Conservation (phyloP, 441 rosid species). For the Monsonia emarginata region DNA sequence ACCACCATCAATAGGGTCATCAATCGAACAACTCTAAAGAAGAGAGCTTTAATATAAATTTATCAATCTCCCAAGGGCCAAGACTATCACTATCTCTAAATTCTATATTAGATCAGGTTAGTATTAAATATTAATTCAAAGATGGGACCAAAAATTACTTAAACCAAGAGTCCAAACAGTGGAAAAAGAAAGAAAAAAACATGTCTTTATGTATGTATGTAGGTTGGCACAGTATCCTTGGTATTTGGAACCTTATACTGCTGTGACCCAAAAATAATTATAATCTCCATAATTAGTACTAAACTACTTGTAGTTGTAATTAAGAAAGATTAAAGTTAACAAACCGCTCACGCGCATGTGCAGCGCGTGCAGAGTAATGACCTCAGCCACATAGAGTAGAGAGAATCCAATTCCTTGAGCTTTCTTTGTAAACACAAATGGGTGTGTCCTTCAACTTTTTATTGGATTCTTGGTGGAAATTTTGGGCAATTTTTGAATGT, state of each 20-base stretch:
- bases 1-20: not conserved
- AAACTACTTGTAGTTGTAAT: not conserved
- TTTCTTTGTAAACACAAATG: not conserved
- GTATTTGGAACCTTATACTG: not conserved
- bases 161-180: not conserved
- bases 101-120: no score
- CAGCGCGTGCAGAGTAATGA: not conserved
- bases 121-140: no score
- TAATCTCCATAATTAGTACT: not conserved
- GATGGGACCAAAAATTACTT: no score
- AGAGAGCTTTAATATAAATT: not conserved
- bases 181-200: not conserved
- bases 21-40: not conserved
- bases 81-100: no score
- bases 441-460: not conserved
- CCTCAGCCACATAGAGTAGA: not conserved
- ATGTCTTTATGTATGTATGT: no score
- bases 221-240: not conserved
- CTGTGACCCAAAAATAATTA: not conserved
- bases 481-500: not conserved
- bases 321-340: not conserved
- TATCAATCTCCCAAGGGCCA: no score
- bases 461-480: not conserved
- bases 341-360: not conserved
- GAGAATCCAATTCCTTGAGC: constrained; percentile 1